Conservation (phyloP, 345 rosid genomes). For the Viola odorata region DNA sequence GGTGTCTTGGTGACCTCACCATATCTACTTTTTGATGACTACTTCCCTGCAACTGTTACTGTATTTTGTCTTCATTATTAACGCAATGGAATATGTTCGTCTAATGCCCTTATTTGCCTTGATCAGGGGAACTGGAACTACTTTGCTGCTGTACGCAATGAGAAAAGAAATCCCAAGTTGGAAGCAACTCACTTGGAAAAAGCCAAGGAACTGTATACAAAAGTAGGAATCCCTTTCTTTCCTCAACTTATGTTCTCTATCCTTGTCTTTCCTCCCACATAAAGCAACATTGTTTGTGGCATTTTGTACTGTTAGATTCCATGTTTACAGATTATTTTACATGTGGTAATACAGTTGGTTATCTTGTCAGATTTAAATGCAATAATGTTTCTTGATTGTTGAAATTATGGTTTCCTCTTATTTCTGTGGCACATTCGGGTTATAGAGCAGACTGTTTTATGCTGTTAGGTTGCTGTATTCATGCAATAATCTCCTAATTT, state of each 20-base stretch:
- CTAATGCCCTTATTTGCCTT: constrained; percentile 20
- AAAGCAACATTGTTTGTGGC: background rate
- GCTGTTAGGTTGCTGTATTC: background rate
- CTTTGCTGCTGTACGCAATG: constrained; percentile 94
- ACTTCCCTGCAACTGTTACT: background rate
- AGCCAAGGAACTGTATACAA: constrained; percentile 90
- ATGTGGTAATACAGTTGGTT: no score
- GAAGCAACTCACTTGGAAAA: constrained; percentile 99
- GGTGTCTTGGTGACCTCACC: background rate
- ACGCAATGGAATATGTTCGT: constrained; percentile 1
- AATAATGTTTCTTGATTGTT: background rate
- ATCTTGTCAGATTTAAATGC: no score
- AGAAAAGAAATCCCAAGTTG: constrained; percentile 92
- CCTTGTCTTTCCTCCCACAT: background rate
- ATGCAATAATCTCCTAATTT: constrained; percentile 5
- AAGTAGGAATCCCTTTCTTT: constrained; percentile 41
- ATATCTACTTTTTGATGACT: background rate
- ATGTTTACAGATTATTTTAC: no score
- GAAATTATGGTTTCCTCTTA: background rate
- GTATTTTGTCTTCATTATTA: background rate
- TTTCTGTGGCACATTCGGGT: background rate
- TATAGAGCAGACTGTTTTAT: background rate
- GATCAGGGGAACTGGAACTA: constrained; percentile 96
- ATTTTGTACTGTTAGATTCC: background rate
- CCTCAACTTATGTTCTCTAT: constrained; percentile 8